These are phyloP conservation scores for Alternaria dauci DNA, from an alignment of 2,329 filamentous ascomycete species.

Conservation along the genomic window DNA sequence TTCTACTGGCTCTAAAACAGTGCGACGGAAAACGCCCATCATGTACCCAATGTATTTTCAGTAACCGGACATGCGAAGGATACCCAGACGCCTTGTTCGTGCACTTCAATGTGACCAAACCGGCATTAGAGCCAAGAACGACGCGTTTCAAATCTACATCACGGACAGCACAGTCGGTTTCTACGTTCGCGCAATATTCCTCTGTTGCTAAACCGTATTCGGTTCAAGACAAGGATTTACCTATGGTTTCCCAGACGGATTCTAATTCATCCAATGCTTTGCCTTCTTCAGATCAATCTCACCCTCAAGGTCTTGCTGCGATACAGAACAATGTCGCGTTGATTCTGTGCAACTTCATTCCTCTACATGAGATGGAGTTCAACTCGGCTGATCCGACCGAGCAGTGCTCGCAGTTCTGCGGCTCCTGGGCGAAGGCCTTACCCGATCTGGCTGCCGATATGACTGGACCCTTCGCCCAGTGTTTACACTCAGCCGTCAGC, in stretches of 20 bases:
- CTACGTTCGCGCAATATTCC: background rate
- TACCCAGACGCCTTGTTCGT: background rate
- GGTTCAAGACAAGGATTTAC: background rate
- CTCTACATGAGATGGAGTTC: background rate
- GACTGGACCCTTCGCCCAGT: background rate
- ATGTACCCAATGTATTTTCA: background rate
- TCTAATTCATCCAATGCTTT: background rate
- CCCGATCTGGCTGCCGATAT: background rate
- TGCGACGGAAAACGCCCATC: conserved; percentile 1
- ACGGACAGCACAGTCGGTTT: background rate
- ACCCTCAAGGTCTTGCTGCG: background rate
- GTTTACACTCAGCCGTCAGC: background rate
- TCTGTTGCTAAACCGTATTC: background rate
- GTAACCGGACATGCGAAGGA: background rate
- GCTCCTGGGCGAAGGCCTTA: background rate
- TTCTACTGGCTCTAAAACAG: background rate
- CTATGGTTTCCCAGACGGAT: background rate
- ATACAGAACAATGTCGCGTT: background rate
- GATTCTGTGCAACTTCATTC: background rate
- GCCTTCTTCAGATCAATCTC: background rate
- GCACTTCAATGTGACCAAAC: background rate
- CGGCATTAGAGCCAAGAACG: background rate
- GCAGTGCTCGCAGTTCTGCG: conserved; percentile 1
- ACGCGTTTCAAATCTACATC: background rate
- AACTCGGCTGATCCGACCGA: background rate